Conservation (phyloP, 176 grass and related monocot genomes). For the Bonia amplexicaulis region DNA sequence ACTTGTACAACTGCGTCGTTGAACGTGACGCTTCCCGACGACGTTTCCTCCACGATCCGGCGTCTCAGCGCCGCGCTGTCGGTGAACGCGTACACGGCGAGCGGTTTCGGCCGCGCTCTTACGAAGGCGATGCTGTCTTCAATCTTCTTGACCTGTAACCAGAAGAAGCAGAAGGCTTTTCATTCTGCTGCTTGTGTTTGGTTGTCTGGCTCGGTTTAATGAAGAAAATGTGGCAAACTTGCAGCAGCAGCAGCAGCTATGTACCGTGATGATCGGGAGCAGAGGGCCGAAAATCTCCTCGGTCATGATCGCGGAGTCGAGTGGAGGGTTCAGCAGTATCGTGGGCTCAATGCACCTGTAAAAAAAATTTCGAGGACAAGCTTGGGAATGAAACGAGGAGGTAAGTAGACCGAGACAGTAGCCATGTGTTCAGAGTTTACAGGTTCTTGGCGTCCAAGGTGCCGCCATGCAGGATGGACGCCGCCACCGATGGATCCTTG, state of each 20-base stretch:
- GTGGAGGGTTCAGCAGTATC: slow-evolving; percentile 77
- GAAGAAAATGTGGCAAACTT: too few relatives aligned
- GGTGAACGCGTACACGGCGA: slow-evolving; percentile 86
- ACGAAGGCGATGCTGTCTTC: slow-evolving; percentile 82
- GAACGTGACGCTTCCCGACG: slow-evolving; percentile 70
- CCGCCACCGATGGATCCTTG: slow-evolving; percentile 46
- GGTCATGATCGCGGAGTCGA: slow-evolving; percentile 84
- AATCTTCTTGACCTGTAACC: slow-evolving; percentile 67
- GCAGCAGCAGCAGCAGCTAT: not conserved
- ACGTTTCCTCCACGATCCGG: slow-evolving; percentile 68
- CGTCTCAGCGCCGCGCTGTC: slow-evolving; percentile 31
- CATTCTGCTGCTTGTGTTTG: not conserved
- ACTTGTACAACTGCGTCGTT: slow-evolving; percentile 85
- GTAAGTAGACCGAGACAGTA: not conserved
- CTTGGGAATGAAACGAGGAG: not conserved
- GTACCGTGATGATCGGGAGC: slow-evolving; percentile 91
- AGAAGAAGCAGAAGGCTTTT: not conserved
- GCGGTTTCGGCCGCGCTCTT: slow-evolving; percentile 59
- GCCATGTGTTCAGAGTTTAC: slow-evolving; percentile 25
- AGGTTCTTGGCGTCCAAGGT: slow-evolving; percentile 50
- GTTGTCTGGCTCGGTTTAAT: not conserved
- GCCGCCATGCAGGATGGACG: slow-evolving; percentile 67
- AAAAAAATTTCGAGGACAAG: not conserved
- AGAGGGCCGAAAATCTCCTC: slow-evolving; percentile 95
- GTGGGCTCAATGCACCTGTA: slow-evolving; percentile 84